A percentile compares a stretch with the other conserved stretches of the same genome.
Conservation (phyloP, 1,284 basidiomycete species). For the Moesziomyces antarcticus region DNA sequence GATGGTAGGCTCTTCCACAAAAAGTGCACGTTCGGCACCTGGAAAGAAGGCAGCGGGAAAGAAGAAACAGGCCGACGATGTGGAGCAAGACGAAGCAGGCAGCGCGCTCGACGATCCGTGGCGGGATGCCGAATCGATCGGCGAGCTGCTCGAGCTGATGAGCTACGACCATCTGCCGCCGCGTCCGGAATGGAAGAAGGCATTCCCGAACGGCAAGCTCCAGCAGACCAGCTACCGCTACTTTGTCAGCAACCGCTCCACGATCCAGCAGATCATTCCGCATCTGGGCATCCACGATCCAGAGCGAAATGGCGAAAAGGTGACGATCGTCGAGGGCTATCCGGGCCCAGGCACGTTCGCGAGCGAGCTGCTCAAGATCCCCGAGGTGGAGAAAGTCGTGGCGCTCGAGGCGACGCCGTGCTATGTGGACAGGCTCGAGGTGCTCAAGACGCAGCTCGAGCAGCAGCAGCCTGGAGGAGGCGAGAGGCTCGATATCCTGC, state of each 20-base stretch:
- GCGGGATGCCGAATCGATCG: slow-evolving; percentile 7
- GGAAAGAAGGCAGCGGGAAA: not conserved
- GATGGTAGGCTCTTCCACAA: not conserved
- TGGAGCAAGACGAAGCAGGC: not conserved
- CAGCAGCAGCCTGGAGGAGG: slow-evolving; percentile 8
- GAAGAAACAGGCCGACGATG: too few species aligned
- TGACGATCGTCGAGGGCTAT: slow-evolving; percentile 64
- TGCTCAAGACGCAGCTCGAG: slow-evolving; percentile 30
- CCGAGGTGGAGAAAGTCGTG: slow-evolving; percentile 63
- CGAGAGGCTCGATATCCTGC: slow-evolving; percentile 42
- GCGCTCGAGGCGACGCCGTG: slow-evolving; percentile 51
- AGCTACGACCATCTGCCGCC: slow-evolving; percentile 49
- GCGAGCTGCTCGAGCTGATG: slow-evolving; percentile 17
- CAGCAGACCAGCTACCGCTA: slow-evolving; percentile 49
- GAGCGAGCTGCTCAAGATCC: slow-evolving; percentile 49
- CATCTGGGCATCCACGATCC: slow-evolving; percentile 33
- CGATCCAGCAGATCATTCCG: slow-evolving; percentile 39
- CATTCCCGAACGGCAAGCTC: slow-evolving; percentile 32
- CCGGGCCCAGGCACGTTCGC: slow-evolving; percentile 63
- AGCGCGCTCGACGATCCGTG: not conserved
- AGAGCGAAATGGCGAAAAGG: slow-evolving; percentile 44
- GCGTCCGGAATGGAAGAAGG: slow-evolving; percentile 39
- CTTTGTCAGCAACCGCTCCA: slow-evolving; percentile 55
- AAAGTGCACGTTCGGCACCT: not conserved
- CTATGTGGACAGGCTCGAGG: slow-evolving; percentile 35